Evolutionary conservation across 345 rosid species (phyloP).

Genomic region (Lepidium aucheri): DNA sequence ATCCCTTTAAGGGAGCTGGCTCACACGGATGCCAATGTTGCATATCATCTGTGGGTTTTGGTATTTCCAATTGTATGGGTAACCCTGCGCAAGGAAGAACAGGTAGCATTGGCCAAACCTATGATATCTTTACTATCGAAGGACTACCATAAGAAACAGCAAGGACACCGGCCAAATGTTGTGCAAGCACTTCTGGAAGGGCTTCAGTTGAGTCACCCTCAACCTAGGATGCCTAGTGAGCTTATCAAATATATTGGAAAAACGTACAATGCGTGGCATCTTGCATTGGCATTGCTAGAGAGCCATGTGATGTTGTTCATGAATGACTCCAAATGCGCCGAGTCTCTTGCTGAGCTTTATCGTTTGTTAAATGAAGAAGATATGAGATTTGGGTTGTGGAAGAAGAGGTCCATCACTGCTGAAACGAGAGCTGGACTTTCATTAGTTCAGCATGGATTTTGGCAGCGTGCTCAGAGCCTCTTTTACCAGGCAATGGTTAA

Average conservation of each 20-base stretch:
- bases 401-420: conserved; percentile 86
- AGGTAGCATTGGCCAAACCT: conserved; percentile 79
- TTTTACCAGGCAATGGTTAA: conserved; percentile 97
- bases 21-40: conserved; percentile 90
- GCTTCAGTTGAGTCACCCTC: conserved; percentile 96
- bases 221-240: conserved; percentile 98
- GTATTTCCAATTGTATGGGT: conserved; percentile 99
- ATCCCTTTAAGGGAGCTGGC: conserved; percentile 92
- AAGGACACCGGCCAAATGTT: conserved; percentile 88
- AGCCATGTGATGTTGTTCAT: conserved; percentile 90
- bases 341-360: conserved; percentile 94
- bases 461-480: conserved; percentile 91
- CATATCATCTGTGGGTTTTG: conserved; percentile 96
- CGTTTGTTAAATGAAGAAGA: conserved; percentile 96
- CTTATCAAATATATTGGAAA: conserved; percentile 94
- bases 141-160: conserved; percentile 98
- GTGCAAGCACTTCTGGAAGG: conserved; percentile 99
- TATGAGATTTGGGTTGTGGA: conserved; percentile 99
- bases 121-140: conserved; percentile 76
- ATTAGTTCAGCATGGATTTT: conserved; percentile 93
- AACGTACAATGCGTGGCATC: conserved; percentile 98
- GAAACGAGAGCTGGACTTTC: conserved; percentile 98
- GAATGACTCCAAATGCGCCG: conserved; percentile 86
- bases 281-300: conserved; percentile 84
- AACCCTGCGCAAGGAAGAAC: conserved; percentile 83